phyloP scores from a whole-genome alignment of 495 filamentous ascomycete species.

The Filosporella fistucella region DNA sequence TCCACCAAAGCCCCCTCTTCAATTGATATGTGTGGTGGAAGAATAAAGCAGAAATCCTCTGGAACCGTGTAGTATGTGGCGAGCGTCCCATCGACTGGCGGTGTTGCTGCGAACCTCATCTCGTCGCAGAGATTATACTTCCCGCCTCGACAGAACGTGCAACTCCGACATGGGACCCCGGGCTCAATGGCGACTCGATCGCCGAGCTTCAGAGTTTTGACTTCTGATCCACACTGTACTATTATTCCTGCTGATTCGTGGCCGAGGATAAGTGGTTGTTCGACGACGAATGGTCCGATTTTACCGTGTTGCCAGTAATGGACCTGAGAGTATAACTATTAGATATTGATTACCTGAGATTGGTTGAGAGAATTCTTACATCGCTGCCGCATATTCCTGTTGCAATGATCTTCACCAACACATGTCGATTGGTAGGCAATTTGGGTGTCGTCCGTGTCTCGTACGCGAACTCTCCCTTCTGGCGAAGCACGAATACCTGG shows the following conservation, averaged over 20 bases:
- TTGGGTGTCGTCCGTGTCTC: slow-evolving; percentile 70
- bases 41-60: slow-evolving; percentile 76
- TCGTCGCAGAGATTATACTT: slow-evolving; percentile 79
- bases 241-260: slow-evolving; percentile 84
- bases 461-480: slow-evolving; percentile 38
- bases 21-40: slow-evolving; percentile 60
- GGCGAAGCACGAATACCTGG: slow-evolving; percentile 23
- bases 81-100: slow-evolving; percentile 71
- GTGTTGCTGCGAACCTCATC: slow-evolving; percentile 81
- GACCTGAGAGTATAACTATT: slow-evolving; percentile 32
- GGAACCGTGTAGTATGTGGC: slow-evolving; percentile 72
- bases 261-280: slow-evolving; percentile 84
- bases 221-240: slow-evolving; percentile 54
- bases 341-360: neutral
- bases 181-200: slow-evolving; percentile 82
- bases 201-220: slow-evolving; percentile 54
- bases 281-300: slow-evolving; percentile 77
- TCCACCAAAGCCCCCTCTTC: slow-evolving; percentile 83
- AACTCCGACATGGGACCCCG: slow-evolving; percentile 73
- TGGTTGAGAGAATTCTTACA: slow-evolving; percentile 4
- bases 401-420: slow-evolving; percentile 74
- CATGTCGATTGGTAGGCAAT: slow-evolving; percentile 61
- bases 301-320: slow-evolving; percentile 86
- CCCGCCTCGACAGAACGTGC: slow-evolving; percentile 65
- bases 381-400: slow-evolving; percentile 88